Conservation (phyloP, 495 filamentous ascomycete genomes). For the Polyplosphaeria fusca region DNA sequence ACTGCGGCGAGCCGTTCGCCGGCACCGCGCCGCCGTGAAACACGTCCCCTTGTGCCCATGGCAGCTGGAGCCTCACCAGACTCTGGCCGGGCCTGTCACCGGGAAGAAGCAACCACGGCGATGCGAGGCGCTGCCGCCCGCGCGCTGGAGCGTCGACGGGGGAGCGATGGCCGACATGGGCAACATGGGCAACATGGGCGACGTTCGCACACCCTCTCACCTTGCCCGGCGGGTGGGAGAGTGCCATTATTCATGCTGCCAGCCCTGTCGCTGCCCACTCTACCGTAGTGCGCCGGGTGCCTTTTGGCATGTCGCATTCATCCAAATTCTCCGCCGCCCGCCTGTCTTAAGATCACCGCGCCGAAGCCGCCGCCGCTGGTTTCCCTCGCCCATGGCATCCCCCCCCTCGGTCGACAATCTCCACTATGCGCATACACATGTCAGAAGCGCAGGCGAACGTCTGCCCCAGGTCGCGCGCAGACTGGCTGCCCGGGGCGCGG, state of each 20-base stretch:
- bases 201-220: too few relatives aligned
- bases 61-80: constrained; percentile 11
- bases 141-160: background rate
- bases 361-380: too few relatives aligned
- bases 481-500: constrained; percentile 20
- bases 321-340: constrained; percentile 1
- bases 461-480: background rate
- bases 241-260: background rate
- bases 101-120: background rate
- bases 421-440: background rate
- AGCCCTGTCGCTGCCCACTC: background rate
- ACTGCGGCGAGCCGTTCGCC: background rate
- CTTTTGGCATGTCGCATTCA: constrained; percentile 3
- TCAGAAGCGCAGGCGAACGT: too few relatives aligned
- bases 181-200: too few relatives aligned
- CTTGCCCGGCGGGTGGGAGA: too few relatives aligned
- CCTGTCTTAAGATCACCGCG: background rate
- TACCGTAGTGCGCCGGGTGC: background rate
- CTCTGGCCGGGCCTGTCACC: background rate
- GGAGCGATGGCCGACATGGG: too few relatives aligned
- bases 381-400: background rate
- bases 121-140: background rate
- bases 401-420: background rate
- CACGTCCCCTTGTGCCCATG: background rate
- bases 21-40: background rate